phyloP scores from a whole-genome alignment of 306 rosid species.

The Vachellia pachyceras region DNA sequence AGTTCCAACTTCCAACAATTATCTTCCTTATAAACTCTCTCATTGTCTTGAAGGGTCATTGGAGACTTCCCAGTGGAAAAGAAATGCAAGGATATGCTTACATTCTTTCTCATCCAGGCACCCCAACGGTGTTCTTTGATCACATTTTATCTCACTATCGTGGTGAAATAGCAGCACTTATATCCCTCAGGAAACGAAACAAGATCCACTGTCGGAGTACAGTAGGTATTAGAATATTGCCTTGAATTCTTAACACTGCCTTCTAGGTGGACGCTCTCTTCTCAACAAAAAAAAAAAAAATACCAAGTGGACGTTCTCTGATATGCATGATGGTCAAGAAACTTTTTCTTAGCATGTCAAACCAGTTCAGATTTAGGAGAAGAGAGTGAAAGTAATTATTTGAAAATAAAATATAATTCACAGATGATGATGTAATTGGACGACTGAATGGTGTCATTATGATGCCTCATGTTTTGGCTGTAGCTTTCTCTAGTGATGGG shows the following conservation, averaged over 20 bases:
- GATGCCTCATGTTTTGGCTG: conserved; percentile 16
- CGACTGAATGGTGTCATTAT: background rate
- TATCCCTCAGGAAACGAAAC: conserved; percentile 71
- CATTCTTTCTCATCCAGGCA: conserved; percentile 96
- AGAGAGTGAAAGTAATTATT: conserved; percentile 5
- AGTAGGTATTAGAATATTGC: conserved; percentile 59
- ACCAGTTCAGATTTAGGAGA: background rate
- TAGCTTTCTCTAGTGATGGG: background rate
- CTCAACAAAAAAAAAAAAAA: too few species aligned
- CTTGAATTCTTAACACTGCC: background rate
- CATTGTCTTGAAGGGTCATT: conserved; percentile 83
- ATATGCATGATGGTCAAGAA: background rate
- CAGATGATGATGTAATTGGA: background rate
- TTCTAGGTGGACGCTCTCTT: background rate
- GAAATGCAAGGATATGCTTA: conserved; percentile 99
- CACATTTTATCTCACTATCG: conserved; percentile 76
- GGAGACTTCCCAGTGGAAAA: conserved; percentile 90
- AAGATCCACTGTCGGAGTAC: conserved; percentile 76
- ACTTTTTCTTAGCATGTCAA: conserved; percentile 11
- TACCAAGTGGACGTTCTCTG: background rate
- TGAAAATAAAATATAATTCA: background rate
- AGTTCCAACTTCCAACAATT: background rate
- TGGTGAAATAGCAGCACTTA: conserved; percentile 63
- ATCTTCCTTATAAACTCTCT: background rate
- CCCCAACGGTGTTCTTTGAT: conserved; percentile 88